Conservation (phyloP, 257 asterid genomes). For the Nicotiana otophora region DNA sequence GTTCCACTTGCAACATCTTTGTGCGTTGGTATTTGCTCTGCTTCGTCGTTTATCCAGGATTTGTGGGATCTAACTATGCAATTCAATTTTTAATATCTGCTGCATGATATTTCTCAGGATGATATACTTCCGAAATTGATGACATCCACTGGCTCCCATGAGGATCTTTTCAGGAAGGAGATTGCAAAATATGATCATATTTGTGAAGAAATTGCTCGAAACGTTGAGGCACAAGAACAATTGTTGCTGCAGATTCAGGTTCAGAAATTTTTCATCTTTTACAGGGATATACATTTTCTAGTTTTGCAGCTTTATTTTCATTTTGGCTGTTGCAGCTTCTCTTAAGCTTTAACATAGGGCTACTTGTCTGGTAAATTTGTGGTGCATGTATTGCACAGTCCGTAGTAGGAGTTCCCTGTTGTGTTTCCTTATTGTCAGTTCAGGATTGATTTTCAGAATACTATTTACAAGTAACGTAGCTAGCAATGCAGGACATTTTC, state of each 20-base stretch:
- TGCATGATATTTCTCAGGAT: conserved; percentile 51
- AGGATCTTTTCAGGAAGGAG: conserved; percentile 95
- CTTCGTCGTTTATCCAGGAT: neutral
- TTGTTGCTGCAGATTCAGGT: conserved; percentile 89
- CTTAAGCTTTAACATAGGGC: neutral
- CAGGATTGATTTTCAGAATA: conserved; percentile 2
- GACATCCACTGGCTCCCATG: conserved; percentile 81
- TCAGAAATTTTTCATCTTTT: neutral
- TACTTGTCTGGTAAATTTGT: neutral
- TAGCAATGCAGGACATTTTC: neutral
- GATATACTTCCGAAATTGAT: conserved; percentile 92
- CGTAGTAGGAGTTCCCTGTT: neutral
- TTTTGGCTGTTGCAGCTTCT: neutral
- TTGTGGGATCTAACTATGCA: neutral
- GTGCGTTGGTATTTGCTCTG: neutral
- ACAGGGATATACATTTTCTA: neutral
- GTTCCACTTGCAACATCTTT: neutral
- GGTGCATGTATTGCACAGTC: neutral
- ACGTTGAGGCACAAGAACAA: conserved; percentile 78
- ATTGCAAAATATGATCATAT: conserved; percentile 77
- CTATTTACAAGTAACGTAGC: neutral
- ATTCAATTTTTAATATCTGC: neutral
- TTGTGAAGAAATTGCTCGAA: conserved; percentile 76
- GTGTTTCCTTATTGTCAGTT: neutral
- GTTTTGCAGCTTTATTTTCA: neutral